These are phyloP conservation scores for Backusella mclennaniae DNA, from an alignment of 192 early-diverging fungal species.

Conservation along the genomic window DNA sequence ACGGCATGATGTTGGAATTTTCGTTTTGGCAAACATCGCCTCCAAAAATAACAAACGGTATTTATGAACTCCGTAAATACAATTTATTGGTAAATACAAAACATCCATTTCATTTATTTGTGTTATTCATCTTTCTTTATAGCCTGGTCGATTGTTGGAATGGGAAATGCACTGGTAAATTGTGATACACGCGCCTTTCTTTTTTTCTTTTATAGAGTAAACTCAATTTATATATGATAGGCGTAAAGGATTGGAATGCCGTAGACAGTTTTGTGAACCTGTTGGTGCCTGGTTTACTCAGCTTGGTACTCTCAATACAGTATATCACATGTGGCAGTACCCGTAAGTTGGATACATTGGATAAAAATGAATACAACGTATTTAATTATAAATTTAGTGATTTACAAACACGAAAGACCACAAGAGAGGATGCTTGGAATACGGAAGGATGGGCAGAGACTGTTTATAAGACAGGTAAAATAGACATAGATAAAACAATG, in stretches of 20 bases:
- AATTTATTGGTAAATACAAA: slow-evolving; percentile 57
- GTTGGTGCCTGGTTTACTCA: slow-evolving; percentile 98
- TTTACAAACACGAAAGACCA: slow-evolving; percentile 84
- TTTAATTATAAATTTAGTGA: slow-evolving; percentile 47
- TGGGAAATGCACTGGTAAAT: slow-evolving; percentile 87
- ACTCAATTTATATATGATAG: slow-evolving; percentile 17
- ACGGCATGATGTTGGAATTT: slow-evolving; percentile 91
- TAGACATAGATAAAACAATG: not conserved
- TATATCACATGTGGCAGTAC: slow-evolving; percentile 77
- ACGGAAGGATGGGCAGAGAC: slow-evolving; percentile 93
- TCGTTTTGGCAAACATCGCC: slow-evolving; percentile 86
- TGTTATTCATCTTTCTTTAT: not conserved
- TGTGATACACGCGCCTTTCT: not conserved
- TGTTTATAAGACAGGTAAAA: slow-evolving; percentile 80
- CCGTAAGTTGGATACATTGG: slow-evolving; percentile 11
- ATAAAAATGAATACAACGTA: not conserved
- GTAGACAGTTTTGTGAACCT: slow-evolving; percentile 84
- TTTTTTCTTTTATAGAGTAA: not conserved
- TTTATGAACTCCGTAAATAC: slow-evolving; percentile 93
- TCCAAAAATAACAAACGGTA: slow-evolving; percentile 72
- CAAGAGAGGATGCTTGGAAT: slow-evolving; percentile 90
- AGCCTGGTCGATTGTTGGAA: slow-evolving; percentile 87
- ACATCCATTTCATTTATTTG: not conserved
- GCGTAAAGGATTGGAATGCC: slow-evolving; percentile 85
- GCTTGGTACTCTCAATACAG: slow-evolving; percentile 82